These are phyloP conservation scores for Alternaria infectoria DNA, from an alignment of 2,329 filamentous ascomycete genomes.

Conservation along the genomic window DNA sequence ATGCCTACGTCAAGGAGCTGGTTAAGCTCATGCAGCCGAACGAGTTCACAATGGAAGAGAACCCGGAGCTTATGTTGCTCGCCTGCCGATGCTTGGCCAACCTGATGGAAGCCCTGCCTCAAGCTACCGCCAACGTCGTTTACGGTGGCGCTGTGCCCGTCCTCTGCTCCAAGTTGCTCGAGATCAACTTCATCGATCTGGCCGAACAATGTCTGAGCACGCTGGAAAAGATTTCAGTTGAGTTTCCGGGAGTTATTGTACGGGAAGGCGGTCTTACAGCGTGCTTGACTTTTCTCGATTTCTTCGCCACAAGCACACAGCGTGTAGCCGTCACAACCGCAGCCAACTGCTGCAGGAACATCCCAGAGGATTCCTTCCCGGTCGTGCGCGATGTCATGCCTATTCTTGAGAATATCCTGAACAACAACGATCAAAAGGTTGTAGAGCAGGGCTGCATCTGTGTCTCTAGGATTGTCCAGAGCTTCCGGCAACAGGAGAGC, in stretches of 20 bases:
- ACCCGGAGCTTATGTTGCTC: constrained; percentile 95
- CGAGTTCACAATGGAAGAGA: constrained; percentile 84
- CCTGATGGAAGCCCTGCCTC: constrained; percentile 93
- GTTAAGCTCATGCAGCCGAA: constrained; percentile 90
- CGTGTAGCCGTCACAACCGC: constrained; percentile 95
- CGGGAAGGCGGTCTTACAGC: constrained; percentile 93
- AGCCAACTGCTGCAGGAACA: constrained; percentile 97
- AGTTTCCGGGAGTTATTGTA: constrained; percentile 94
- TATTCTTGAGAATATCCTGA: constrained; percentile 85
- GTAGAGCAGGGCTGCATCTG: constrained; percentile 96
- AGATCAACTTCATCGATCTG: constrained; percentile 96
- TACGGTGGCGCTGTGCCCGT: constrained; percentile 97
- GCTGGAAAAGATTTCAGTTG: constrained; percentile 94
- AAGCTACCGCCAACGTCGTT: constrained; percentile 92
- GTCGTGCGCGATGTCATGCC: constrained; percentile 97
- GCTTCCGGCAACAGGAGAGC: constrained; percentile 85
- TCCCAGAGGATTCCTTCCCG: constrained; percentile 89
- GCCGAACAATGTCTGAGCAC: constrained; percentile 97
- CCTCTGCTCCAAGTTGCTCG: constrained; percentile 90
- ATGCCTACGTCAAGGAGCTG: constrained; percentile 93
- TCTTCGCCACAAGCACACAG: constrained; percentile 96
- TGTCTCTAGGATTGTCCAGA: constrained; percentile 94
- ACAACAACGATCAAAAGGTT: constrained; percentile 92
- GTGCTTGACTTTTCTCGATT: constrained; percentile 95
- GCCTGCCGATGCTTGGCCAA: constrained; percentile 96